Evolutionary conservation across 2,329 filamentous ascomycete genomes (phyloP).

Genomic region (Volutella citrinella): DNA sequence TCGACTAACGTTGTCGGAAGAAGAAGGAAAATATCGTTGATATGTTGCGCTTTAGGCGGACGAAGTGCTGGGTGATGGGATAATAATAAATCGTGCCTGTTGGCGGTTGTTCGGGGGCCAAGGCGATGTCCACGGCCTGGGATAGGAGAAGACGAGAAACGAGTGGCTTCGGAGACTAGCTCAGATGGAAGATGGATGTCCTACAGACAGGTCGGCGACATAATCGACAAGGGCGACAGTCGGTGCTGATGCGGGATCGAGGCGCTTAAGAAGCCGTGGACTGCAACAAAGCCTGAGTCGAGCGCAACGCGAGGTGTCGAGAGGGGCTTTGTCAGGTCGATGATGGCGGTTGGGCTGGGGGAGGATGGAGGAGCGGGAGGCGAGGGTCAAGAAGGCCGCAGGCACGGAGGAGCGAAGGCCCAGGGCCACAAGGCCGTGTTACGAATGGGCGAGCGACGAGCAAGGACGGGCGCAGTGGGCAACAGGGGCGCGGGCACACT

Average conservation of each 20-base stretch:
- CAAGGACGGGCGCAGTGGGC: constrained; percentile 20
- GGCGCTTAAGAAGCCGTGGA: no score
- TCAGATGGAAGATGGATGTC: constrained; percentile 31
- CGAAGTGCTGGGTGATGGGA: no score
- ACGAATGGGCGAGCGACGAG: constrained; percentile 17
- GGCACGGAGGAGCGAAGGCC: constrained; percentile 4
- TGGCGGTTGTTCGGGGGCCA: no score
- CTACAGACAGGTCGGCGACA: constrained; percentile 32
- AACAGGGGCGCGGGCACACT: constrained; percentile 20
- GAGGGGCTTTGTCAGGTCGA: constrained; percentile 17
- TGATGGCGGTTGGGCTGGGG: constrained; percentile 19
- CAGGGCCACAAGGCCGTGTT: constrained; percentile 7
- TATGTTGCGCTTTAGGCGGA: no score
- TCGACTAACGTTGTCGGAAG: no score
- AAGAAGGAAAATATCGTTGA: no score
- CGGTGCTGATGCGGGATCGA: no score
- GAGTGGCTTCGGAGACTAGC: constrained; percentile 48
- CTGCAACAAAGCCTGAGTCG: constrained; percentile 10
- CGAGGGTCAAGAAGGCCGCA: constrained; percentile 21
- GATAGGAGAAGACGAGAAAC: constrained; percentile 33
- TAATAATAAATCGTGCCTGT: no score
- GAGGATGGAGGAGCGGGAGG: constrained; percentile 26
- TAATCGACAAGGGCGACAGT: constrained; percentile 31
- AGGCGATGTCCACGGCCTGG: no score
- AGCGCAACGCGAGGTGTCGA: constrained; percentile 15